These are phyloP conservation scores for Colletotrichum spaethianum DNA, from an alignment of 2,329 filamentous ascomycete genomes.

Conservation along the genomic window DNA sequence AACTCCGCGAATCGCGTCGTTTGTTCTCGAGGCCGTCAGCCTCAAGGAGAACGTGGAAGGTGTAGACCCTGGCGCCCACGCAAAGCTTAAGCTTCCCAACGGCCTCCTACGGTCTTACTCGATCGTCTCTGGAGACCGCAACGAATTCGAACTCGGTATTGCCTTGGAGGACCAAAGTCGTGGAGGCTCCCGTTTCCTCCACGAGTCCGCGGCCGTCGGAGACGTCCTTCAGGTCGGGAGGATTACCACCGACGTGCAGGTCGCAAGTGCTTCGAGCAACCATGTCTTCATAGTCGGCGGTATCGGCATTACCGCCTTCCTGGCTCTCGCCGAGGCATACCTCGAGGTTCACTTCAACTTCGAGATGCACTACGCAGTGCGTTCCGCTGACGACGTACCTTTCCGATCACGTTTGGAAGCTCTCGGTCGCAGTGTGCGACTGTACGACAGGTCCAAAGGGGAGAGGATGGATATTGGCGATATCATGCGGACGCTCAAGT, in stretches of 20 bases:
- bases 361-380: conserved; percentile 72
- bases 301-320: conserved; percentile 77
- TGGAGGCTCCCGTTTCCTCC: conserved; percentile 74
- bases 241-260: conserved; percentile 64
- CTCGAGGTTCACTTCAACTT: conserved; percentile 63
- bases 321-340: conserved; percentile 62
- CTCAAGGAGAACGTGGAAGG: conserved; percentile 50
- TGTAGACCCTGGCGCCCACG: conserved; percentile 63
- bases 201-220: conserved; percentile 62
- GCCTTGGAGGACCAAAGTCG: conserved; percentile 68
- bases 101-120: conserved; percentile 73
- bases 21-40: conserved; percentile 64
- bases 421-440: conserved; percentile 57
- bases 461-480: conserved; percentile 65
- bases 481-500: conserved; percentile 61
- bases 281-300: conserved; percentile 76
- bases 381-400: conserved; percentile 65
- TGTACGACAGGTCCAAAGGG: conserved; percentile 68
- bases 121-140: conserved; percentile 65
- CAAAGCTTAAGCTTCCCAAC: conserved; percentile 69
- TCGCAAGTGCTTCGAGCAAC: conserved; percentile 63
- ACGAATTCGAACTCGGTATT: conserved; percentile 70
- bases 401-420: conserved; percentile 64
- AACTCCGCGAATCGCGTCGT: conserved; percentile 65
- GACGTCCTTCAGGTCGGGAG: conserved; percentile 65